Base-by-base conservation (phyloP, 768 basidiomycete genomes). In the Tylopilus plumbeoviolaceoides region DNA sequence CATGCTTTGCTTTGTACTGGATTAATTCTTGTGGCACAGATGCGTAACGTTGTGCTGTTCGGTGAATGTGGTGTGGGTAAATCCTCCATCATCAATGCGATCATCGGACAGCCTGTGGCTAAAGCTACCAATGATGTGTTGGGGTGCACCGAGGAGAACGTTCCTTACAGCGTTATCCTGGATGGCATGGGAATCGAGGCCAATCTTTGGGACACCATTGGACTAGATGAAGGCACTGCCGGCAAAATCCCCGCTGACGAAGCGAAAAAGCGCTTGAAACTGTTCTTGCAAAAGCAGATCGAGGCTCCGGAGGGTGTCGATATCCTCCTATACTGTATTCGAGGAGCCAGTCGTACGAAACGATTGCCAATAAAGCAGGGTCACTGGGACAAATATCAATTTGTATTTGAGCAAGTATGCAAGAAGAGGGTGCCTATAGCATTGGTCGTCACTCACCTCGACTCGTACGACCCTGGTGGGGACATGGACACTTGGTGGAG, bases 51-150 rank as follows among this genome's bases (percentile, higher is more conserved):
- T 15, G 63, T 76, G 28, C 21, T 77, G 3, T 73, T 75, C 31
- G 61, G 63, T 50, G 61, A 65, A 57, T 59, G 62, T 39, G 60
- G 64, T 44, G 64, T 72, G 47, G 70, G 71, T 18, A 76, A 77
- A 59, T 75, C 74, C 25, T 73, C 72, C 15, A 57, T 73, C 49
- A 63, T 75, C 51, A 77, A 76, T 50, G 59, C 69, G 59, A 47
- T 76, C 40, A 51, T 55, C 7, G 68, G 65, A 25, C 18, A 42
- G 3, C 47, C 62, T 0, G 43, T 56, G 9, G 73, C 72, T 8
- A 48, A 42, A 1, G 62, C 62, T 17, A 70, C 69, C 15, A 69
- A 64, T 45, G 57, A 59, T 14, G 65, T 64, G 7, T 28, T 54
- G 0, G 70, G 69, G 25, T 67, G 65, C 43, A 73, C 72, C 1